Evolutionary conservation across 345 rosid species (phyloP), one percentile per base, ranked within the genome.

Genomic region (Iberis pinnata): DNA sequence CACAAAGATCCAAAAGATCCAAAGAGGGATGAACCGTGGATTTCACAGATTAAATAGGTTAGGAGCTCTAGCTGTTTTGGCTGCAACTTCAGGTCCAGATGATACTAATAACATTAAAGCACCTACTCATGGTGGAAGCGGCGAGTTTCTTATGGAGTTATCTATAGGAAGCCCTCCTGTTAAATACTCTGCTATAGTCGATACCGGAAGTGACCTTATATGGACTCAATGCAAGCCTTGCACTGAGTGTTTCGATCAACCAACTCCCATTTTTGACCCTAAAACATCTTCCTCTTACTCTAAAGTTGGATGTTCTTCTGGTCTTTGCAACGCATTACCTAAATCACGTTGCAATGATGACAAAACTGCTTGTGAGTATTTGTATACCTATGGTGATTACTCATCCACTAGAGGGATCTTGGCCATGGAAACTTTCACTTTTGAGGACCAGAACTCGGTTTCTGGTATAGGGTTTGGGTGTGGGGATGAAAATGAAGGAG

Each of bases 211-310:
- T 31, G 96, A 90, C 61, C 68, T 90, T 33, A 84, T 90, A 32
- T 90, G 98, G 98, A 90, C 98, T 12, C 98, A 87, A 33, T 90
- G 98, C 71, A 74, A 82, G 73, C 98, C 96, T 3, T 90, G 98
- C 16, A 49, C 52, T 0, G 74, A 84, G 27, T 90, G 96, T 55
- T 90, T 67, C 9, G 46, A 74, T 25, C 98, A 90, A 60, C 75
- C 95, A 0, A 77, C 83, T 3, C 92, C 95, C 0, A 72, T 90
- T 14, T 90, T 84, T 17, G 84, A 92, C 53, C 98, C 98, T 0
- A 46, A 40, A 43, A 77, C 70, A 13, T 92, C 98, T 13, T 77
- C 87, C 0, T 58, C 89, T 1, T 92, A 79, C 75, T 65, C 82
- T 0, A 69, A 65, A 45, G 29, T 81, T 5, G 35, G 83, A 11